A percentile compares a stretch with the other conserved stretches of the same genome.
These are phyloP conservation scores for Teratosphaeria pseudoeucalypti DNA, from an alignment of 2,329 filamentous ascomycete species.

Conservation along the genomic window DNA sequence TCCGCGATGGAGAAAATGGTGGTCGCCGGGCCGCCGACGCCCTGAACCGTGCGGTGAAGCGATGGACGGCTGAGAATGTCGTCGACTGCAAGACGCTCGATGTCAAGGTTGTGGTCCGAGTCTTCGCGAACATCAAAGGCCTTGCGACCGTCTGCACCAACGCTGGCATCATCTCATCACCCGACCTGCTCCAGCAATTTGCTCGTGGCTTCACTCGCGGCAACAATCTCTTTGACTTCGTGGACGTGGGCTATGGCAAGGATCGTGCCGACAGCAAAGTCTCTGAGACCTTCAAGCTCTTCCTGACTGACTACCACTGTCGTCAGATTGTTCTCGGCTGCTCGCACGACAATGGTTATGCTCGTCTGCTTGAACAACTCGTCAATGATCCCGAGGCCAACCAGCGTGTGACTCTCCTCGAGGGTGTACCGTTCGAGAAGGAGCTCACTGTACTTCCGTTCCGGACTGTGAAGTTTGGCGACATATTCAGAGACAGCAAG, in stretches of 20 bases:
- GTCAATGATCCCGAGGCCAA: slow-evolving; percentile 32
- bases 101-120: slow-evolving; percentile 37
- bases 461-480: slow-evolving; percentile 39
- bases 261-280: slow-evolving; percentile 41
- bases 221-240: slow-evolving; percentile 48
- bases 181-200: slow-evolving; percentile 46
- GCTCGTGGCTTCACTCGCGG: slow-evolving; percentile 48
- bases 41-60: slow-evolving; percentile 40
- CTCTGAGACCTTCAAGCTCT: slow-evolving; percentile 42
- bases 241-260: slow-evolving; percentile 50
- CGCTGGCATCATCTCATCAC: slow-evolving; percentile 38
- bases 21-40: slow-evolving; percentile 45
- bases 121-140: slow-evolving; percentile 37
- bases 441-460: slow-evolving; percentile 43
- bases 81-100: slow-evolving; percentile 23
- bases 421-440: slow-evolving; percentile 46
- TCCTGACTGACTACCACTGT: slow-evolving; percentile 49
- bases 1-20: slow-evolving; percentile 35
- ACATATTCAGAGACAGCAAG: slow-evolving; percentile 36
- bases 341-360: slow-evolving; percentile 47
- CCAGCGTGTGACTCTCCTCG: slow-evolving; percentile 44
- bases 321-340: slow-evolving; percentile 51
- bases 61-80: slow-evolving; percentile 27
- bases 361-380: slow-evolving; percentile 41
- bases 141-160: slow-evolving; percentile 33